These are phyloP conservation scores for Podaxis pistillaris DNA, from an alignment of 768 basidiomycete genomes.

Conservation along the genomic window DNA sequence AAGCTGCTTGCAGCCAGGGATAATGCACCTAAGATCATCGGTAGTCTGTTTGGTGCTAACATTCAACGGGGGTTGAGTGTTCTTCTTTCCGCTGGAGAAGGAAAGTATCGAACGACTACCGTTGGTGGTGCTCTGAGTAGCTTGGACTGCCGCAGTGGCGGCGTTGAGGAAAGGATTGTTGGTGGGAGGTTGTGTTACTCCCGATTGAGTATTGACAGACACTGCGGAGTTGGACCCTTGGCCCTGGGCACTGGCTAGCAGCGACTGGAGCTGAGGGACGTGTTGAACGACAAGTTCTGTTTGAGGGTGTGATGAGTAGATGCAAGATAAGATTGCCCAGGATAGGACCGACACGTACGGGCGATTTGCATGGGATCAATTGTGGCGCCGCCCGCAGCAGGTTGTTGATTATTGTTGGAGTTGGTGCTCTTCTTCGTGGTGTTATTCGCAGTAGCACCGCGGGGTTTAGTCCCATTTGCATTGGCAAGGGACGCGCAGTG, in stretches of 20 bases:
- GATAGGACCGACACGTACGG: conserved; percentile 29
- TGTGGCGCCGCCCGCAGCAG: conserved; percentile 20
- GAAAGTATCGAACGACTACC: conserved; percentile 26
- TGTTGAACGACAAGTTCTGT: conserved; percentile 46
- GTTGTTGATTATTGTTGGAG: conserved; percentile 19
- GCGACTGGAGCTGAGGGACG: conserved; percentile 44
- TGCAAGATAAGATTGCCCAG: not conserved
- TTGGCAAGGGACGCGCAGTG: conserved; percentile 54
- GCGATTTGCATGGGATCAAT: conserved; percentile 40
- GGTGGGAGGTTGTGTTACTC: not conserved
- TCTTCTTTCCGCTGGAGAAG: conserved; percentile 24
- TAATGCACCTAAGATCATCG: conserved; percentile 44
- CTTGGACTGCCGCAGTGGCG: conserved; percentile 1
- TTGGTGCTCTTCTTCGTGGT: conserved; percentile 15
- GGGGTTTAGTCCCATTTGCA: conserved; percentile 22
- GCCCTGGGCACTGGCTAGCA: conserved; percentile 22
- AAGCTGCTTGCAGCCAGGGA: conserved; percentile 57
- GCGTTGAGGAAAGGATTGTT: conserved; percentile 34
- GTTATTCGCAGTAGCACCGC: conserved; percentile 17
- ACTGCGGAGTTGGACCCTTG: conserved; percentile 5
- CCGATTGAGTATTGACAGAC: not conserved
- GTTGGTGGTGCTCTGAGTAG: conserved; percentile 16
- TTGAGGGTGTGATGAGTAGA: not conserved
- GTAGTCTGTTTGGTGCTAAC: conserved; percentile 34
- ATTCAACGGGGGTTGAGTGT: conserved; percentile 29